phyloP scores from a whole-genome alignment of 2,329 filamentous ascomycete species.

The Alternaria rosae region DNA sequence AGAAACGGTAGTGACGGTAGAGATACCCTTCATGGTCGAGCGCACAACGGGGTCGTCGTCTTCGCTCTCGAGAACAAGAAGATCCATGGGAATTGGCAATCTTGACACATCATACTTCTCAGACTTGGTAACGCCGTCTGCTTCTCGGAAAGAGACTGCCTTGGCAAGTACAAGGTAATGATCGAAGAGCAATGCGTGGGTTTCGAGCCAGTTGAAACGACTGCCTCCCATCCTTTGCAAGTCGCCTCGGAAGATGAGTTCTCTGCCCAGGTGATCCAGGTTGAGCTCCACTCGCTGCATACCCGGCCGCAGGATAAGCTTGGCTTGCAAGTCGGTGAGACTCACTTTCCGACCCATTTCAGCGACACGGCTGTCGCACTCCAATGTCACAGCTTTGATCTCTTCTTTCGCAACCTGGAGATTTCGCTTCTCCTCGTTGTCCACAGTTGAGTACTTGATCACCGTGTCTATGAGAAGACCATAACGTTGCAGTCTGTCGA shows the following conservation, averaged over 20 bases:
- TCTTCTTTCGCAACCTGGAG: slow-evolving; percentile 85
- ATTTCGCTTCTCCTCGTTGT: slow-evolving; percentile 90
- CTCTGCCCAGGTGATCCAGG: slow-evolving; percentile 89
- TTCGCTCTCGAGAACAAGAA: slow-evolving; percentile 89
- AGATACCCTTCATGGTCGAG: slow-evolving; percentile 72
- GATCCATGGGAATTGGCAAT: slow-evolving; percentile 94
- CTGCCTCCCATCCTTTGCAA: slow-evolving; percentile 87
- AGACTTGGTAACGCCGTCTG: slow-evolving; percentile 75
- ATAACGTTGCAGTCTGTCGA: slow-evolving; percentile 91
- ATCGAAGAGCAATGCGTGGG: slow-evolving; percentile 91
- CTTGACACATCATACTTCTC: slow-evolving; percentile 91
- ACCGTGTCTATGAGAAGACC: slow-evolving; percentile 83
- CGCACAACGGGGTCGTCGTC: slow-evolving; percentile 92
- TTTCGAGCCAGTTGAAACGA: slow-evolving; percentile 92
- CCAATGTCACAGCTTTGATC: slow-evolving; percentile 85
- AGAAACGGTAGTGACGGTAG: slow-evolving; percentile 63
- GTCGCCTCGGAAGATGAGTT: slow-evolving; percentile 88
- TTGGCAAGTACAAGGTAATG: slow-evolving; percentile 96
- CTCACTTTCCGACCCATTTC: slow-evolving; percentile 92
- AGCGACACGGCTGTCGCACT: slow-evolving; percentile 91
- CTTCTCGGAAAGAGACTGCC: slow-evolving; percentile 71
- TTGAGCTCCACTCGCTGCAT: slow-evolving; percentile 88
- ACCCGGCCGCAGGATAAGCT: slow-evolving; percentile 83
- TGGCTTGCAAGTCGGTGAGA: slow-evolving; percentile 81
- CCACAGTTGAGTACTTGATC: slow-evolving; percentile 80